Base-by-base conservation (phyloP, 2,329 filamentous ascomycete genomes). In the Fusarium sp. region DNA sequence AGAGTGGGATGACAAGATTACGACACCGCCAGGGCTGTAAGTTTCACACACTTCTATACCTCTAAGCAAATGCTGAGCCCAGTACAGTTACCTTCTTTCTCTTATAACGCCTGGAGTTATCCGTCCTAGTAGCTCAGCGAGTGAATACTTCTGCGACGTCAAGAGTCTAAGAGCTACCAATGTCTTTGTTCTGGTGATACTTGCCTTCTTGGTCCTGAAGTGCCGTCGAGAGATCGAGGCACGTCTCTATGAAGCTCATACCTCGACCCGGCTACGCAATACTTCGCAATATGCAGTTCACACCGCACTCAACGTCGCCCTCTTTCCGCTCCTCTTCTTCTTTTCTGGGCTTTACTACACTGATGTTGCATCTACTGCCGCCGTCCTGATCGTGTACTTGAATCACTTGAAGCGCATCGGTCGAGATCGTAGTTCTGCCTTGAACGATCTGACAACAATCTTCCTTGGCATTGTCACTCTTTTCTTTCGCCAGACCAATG, bases 301-400 rank as follows among this genome's bases (percentile, higher is more conserved):
- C 75, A 91, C 90, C 0, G 93, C 92, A 6, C 79, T 96, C 74
- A 98, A 98, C 75, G 89, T 97, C 45, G 90, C 90, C 24, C 85
- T 98, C 0, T 98, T 98, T 71, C 96, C 96, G 0, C 90, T 95
- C 1, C 82, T 99, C 2, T 98, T 98, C 86, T 99, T 99, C 87
- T 99, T 99, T 82, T 96, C 94, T 0, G 95, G 90, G 0, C 85
- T 99, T 13, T 99, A 97, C 82, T 99, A 99, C 81, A 99, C 96
- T 0, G 96, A 99, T 81, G 89, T 98, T 6, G 87, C 93, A 57
- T 97, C 96, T 1, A 93, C 95, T 0, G 85, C 93, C 13, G 87
- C 91, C 3, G 94, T 98, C 1, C 83, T 98, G 14, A 80, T 90
- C 5, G 89, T 90, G 2, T 96, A 95, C 78, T 84, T 88, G 41